Base-by-base conservation (phyloP, 164 flowering plant genomes). In the Berberis thunbergii region DNA sequence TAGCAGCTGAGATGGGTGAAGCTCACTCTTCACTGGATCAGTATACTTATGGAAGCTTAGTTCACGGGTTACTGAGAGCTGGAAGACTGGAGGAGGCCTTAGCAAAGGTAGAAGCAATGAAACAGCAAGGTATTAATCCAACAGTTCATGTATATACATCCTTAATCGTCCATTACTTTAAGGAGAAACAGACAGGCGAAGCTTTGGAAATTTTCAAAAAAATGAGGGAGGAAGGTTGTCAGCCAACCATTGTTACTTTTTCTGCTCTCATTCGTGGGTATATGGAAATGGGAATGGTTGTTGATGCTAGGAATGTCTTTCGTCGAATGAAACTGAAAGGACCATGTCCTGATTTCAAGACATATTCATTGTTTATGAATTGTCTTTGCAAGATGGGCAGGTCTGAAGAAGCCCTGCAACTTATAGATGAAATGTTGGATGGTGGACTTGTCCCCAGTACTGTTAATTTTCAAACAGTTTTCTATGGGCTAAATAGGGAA, bases 101-200 rank as follows among this genome's bases (percentile, higher is more conserved):
- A 63, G 80, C 72, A 3, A 89, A 81, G 76, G 72, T 92, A 8
- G 84, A 84, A 4, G 67, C 74, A 2, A 85, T 90, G 92, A 88
- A 77, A 68, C 64, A 70, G 60, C 65, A 52, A 1, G 97, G 94
- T 7, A 72, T 78, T 54, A 13, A 53, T 63, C 92, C 94, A 8
- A 84, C 85, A 4, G 89, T 84, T 45, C 97, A 88, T 73, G 88
- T 88, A 0, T 88, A 86, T 62, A 88, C 98, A 59, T 86, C 96
- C 6, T 69, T 93, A 40, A 79, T 90, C 2, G 77, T 75, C 45
- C 77, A 85, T 70, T 88, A 68, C 75, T 82, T 83, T 54, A 84
- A 75, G 75, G 84, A 78, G 64, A 84, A 81, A 58, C 74, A 90
- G 62, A 55, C 75, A 0, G 78, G 49, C 4, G 82, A 65, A 68